Percentiles rank a stretch among this genome's conserved stretches.
phyloP scores from a whole-genome alignment of 2,329 filamentous ascomycete genomes.

The Ambrosiella beaveri region DNA sequence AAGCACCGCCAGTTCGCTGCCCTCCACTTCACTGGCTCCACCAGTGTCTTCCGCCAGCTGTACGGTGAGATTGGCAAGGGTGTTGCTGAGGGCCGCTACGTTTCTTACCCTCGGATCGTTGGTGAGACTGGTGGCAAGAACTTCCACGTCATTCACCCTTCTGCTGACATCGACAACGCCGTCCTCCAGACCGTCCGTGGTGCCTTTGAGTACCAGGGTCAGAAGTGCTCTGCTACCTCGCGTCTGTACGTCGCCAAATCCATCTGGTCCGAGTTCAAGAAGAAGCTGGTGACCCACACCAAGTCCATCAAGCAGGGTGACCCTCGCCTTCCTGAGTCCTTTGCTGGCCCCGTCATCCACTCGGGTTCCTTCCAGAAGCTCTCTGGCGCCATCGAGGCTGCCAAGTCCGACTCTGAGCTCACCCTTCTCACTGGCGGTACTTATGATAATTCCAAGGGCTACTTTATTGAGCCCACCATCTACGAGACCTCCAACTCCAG shows the following conservation, averaged over 20 bases:
- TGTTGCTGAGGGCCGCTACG: slow-evolving; percentile 66
- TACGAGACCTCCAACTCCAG: slow-evolving; percentile 57
- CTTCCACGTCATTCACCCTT: slow-evolving; percentile 68
- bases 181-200: slow-evolving; percentile 69
- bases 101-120: slow-evolving; percentile 72
- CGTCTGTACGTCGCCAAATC: slow-evolving; percentile 63
- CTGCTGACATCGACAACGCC: slow-evolving; percentile 63
- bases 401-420: slow-evolving; percentile 58
- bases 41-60: slow-evolving; percentile 72
- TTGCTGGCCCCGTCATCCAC: slow-evolving; percentile 80
- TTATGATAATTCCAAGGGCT: slow-evolving; percentile 63
- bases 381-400: slow-evolving; percentile 55
- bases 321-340: slow-evolving; percentile 54
- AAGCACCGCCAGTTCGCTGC: slow-evolving; percentile 66
- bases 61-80: slow-evolving; percentile 74
- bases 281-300: slow-evolving; percentile 49
- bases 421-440: slow-evolving; percentile 58
- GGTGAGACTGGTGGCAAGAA: slow-evolving; percentile 90
- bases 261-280: slow-evolving; percentile 53
- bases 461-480: slow-evolving; percentile 70
- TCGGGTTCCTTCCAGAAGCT: slow-evolving; percentile 67
- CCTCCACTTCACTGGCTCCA: slow-evolving; percentile 92
- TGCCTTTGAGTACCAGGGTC: slow-evolving; percentile 80
- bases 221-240: slow-evolving; percentile 79
- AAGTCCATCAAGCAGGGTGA: slow-evolving; percentile 53